phyloP scores from a whole-genome alignment of 306 rosid species.

The Argentina anserina region DNA sequence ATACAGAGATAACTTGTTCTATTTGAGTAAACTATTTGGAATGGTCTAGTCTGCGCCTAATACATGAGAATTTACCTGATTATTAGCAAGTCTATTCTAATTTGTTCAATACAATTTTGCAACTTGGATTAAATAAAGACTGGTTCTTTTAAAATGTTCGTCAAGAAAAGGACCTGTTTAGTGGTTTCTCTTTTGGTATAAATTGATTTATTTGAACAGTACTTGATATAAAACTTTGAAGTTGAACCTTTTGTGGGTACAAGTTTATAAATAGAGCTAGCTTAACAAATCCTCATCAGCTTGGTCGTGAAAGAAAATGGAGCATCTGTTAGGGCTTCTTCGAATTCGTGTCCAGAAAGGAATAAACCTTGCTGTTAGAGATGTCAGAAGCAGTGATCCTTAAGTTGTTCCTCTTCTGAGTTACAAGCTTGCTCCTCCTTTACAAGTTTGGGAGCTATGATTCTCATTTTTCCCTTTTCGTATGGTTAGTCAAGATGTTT shows the following conservation, averaged over 20 bases:
- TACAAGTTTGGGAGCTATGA: no score
- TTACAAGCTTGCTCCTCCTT: no score
- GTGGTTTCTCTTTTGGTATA: no score
- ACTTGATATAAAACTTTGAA: not conserved
- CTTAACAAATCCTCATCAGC: not conserved
- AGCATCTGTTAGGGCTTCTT: conserved; percentile 54
- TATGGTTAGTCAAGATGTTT: no score
- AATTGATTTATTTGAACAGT: no score
- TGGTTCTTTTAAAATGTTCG: no score
- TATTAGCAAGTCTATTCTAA: no score
- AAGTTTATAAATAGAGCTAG: no score
- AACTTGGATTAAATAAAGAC: not conserved
- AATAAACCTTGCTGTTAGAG: conserved; percentile 67
- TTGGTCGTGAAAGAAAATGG: conserved; percentile 13
- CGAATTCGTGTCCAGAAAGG: conserved; percentile 58
- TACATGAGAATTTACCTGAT: not conserved
- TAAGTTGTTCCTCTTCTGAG: no score
- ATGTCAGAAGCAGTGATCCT: conserved; percentile 66
- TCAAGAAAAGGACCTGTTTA: no score
- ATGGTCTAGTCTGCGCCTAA: not conserved
- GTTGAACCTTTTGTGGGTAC: no score
- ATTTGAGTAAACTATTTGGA: not conserved
- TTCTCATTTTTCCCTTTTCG: no score
- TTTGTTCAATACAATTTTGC: not conserved
- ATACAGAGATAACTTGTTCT: not conserved